Conservation (phyloP, 208 protist genomes). For the Wallacemonas sp. region DNA sequence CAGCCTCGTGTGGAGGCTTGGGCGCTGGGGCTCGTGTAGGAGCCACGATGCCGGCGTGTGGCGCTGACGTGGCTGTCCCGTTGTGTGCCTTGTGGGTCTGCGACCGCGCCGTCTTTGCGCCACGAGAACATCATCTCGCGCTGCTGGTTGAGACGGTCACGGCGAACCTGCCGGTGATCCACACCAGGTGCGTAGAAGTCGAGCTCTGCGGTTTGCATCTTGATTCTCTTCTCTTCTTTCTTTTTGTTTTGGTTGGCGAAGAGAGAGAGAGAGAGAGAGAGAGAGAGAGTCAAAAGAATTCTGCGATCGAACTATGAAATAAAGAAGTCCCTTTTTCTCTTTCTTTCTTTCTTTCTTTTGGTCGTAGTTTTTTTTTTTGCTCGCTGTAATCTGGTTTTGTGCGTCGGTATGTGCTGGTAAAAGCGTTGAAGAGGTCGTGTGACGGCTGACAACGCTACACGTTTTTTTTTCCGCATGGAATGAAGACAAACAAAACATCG, state of each 20-base stretch:
- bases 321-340: neutral
- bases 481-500: too few relatives aligned
- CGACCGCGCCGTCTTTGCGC: slow-evolving; percentile 25
- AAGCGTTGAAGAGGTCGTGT: too few relatives aligned
- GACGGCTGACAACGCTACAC: too few relatives aligned
- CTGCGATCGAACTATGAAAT: too few relatives aligned
- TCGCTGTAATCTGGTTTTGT: too few relatives aligned
- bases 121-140: slow-evolving; percentile 52
- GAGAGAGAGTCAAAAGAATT: too few relatives aligned
- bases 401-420: too few relatives aligned
- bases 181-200: slow-evolving; percentile 42
- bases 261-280: too few relatives aligned
- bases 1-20: neutral
- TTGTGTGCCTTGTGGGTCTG: neutral
- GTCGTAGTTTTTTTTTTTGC: slow-evolving; percentile 14
- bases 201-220: slow-evolving; percentile 23
- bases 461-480: too few relatives aligned
- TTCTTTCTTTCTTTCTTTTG: slow-evolving; percentile 7
- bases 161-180: slow-evolving; percentile 26
- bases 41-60: slow-evolving; percentile 11
- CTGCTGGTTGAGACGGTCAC: slow-evolving; percentile 28
- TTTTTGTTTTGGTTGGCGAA: slow-evolving; percentile 7
- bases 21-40: slow-evolving; percentile 18
- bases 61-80: neutral
- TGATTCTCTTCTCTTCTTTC: slow-evolving; percentile 6